phyloP scores from a whole-genome alignment of 108 stramenopile species.

The Pseudonitzschia pungens region DNA sequence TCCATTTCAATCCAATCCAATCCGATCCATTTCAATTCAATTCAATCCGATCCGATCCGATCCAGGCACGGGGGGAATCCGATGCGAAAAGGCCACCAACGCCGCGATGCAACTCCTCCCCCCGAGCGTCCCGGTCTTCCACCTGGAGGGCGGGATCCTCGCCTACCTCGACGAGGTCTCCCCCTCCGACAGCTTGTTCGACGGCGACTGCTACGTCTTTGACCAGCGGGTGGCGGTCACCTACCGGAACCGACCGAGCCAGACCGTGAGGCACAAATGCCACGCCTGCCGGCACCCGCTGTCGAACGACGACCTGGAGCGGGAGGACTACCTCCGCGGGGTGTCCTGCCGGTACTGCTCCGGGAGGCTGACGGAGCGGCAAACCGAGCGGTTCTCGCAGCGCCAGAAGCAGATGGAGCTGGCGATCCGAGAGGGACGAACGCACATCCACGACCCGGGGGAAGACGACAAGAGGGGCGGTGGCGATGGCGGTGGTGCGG shows the following conservation, averaged over 20 bases:
- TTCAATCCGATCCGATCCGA: too few species aligned
- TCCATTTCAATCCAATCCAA: too few species aligned
- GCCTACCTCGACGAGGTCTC: slow-evolving; percentile 71
- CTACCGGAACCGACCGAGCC: slow-evolving; percentile 59
- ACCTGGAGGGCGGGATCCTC: slow-evolving; percentile 89
- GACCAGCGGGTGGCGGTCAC: slow-evolving; percentile 81
- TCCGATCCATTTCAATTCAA: too few species aligned
- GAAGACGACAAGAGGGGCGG: slow-evolving; percentile 2
- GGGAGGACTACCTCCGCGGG: slow-evolving; percentile 44
- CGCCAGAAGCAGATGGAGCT: slow-evolving; percentile 46
- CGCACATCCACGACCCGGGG: slow-evolving; percentile 34
- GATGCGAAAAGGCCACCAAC: slow-evolving; percentile 92
- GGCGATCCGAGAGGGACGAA: slow-evolving; percentile 8
- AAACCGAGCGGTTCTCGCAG: slow-evolving; percentile 33
- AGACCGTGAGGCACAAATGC: slow-evolving; percentile 51
- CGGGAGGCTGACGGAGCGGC: slow-evolving; percentile 32
- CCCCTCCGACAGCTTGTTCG: slow-evolving; percentile 51
- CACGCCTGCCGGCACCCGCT: slow-evolving; percentile 78
- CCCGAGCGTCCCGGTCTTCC: slow-evolving; percentile 62
- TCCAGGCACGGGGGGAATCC: slow-evolving; percentile 78
- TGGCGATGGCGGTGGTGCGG: not conserved
- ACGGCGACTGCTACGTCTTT: slow-evolving; percentile 87
- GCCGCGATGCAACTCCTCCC: slow-evolving; percentile 39
- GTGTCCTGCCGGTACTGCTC: slow-evolving; percentile 50
- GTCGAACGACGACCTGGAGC: slow-evolving; percentile 33